Conservation (phyloP, 305 asterid species). For the Fraxinus albicans region DNA sequence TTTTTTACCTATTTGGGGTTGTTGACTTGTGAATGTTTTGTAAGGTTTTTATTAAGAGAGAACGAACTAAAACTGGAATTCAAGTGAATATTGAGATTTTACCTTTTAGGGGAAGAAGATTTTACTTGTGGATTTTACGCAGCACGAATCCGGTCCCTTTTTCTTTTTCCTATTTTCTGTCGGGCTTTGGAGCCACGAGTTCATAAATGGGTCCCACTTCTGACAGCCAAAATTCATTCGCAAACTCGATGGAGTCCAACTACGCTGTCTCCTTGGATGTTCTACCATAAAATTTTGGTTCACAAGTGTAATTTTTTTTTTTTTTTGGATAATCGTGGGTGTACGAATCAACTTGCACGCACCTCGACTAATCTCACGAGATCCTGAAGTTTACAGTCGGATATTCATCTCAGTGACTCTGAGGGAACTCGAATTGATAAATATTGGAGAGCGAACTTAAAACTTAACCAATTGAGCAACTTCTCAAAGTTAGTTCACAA, state of each 20-base stretch:
- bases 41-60: not conserved
- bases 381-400: too few species aligned
- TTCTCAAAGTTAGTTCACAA: too few species aligned
- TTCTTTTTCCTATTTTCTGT: not conserved
- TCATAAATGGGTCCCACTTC: not conserved
- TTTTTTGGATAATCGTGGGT: too few species aligned
- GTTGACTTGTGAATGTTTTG: slow-evolving; percentile 5
- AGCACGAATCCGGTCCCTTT: not conserved
- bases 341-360: too few species aligned
- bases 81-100: not conserved
- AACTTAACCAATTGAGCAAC: too few species aligned
- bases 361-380: too few species aligned
- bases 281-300: not conserved
- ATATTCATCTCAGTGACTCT: too few species aligned
- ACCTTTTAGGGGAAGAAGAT: not conserved
- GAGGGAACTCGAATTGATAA: too few species aligned
- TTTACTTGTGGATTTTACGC: not conserved
- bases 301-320: too few species aligned
- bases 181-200: not conserved
- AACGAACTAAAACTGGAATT: not conserved
- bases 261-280: not conserved
- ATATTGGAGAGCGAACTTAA: too few species aligned
- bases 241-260: not conserved
- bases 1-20: slow-evolving; percentile 22
- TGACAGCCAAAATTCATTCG: not conserved